Conservation (phyloP, 2,329 filamentous ascomycete species). For the Paraphaeosphaeria sporulosa region DNA sequence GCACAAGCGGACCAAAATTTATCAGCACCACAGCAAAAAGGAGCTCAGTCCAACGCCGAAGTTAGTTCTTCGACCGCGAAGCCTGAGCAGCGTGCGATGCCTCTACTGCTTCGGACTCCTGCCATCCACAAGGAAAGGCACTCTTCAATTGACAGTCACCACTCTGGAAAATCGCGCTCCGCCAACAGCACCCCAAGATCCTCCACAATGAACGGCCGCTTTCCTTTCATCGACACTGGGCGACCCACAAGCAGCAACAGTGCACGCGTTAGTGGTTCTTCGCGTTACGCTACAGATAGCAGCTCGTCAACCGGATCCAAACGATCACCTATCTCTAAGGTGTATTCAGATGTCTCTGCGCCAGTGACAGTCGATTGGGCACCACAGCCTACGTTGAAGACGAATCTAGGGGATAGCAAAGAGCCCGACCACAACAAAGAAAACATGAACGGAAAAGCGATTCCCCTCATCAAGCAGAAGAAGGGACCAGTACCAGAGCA, state of each 20-base stretch:
- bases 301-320: constrained; percentile 26
- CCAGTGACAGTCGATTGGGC: constrained; percentile 16
- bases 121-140: not conserved
- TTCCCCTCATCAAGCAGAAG: constrained; percentile 13
- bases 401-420: constrained; percentile 16
- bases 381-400: constrained; percentile 15
- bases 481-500: constrained; percentile 14
- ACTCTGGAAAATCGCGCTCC: constrained; percentile 19
- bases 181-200: constrained; percentile 31
- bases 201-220: constrained; percentile 55
- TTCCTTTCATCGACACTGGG: constrained; percentile 50
- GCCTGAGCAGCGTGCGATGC: not conserved
- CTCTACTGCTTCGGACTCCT: not conserved
- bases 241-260: constrained; percentile 39
- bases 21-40: not conserved
- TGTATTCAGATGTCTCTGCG: constrained; percentile 32
- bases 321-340: constrained; percentile 19
- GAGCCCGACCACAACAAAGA: constrained; percentile 9
- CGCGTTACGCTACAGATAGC: constrained; percentile 24
- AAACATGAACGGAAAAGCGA: constrained; percentile 36
- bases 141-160: constrained; percentile 14
- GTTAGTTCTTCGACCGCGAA: not conserved
- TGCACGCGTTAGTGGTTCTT: constrained; percentile 25
- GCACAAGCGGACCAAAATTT: not conserved
- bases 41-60: not conserved